Evolutionary conservation across 2,329 filamentous ascomycete genomes (phyloP), one percentile per base, ranked within the genome.

Genomic region (Penicillium digitatum): DNA sequence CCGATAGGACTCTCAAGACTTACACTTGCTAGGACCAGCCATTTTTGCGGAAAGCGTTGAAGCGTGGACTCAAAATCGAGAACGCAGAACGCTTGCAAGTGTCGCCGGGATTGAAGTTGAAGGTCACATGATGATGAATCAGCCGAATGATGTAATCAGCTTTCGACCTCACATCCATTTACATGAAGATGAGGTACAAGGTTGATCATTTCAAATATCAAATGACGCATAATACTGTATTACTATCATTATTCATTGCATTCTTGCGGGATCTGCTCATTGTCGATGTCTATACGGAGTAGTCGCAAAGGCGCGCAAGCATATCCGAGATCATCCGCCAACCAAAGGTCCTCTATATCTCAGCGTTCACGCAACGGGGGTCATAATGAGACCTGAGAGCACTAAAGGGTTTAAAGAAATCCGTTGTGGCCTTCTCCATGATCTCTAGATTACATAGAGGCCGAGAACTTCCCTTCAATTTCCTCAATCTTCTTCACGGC

Each of bases 1-100:
- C 10, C 7, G 10, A 5, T 12, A 20, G 2, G 0, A 2, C 2
- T 45, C 22, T 20, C 20, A 39, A 26, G 3, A 66, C 73, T 66
- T 67, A 77, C 78, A 74, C 64, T 77, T 75, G 71, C 75, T 76
- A 64, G 76, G 77, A 66, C 78, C 79, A 65, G 79, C 79, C 79
- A 81, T 81, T 64, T 55, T 71, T 72, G 69, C 65, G 63, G 57
- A 52, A 37, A 42, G 55, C 58, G 48, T 63, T 42, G 59, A 44
- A 58, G 43, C 62, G 60, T 55, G 37, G 51, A 54, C 55, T 55
- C 61, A 50, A 46, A 49, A 26, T 24, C 43, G 50, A 50, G 38
- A 20, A 52, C 35, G 52, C 49, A 50, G 38, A 20, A 52, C 35
- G 52, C 49, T 52, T 49, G 42, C 40, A 44, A 45, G 40, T 40